Evolutionary conservation across 192 early-diverging fungal genomes (phyloP).

Genomic region (Backusella psychrophila): DNA sequence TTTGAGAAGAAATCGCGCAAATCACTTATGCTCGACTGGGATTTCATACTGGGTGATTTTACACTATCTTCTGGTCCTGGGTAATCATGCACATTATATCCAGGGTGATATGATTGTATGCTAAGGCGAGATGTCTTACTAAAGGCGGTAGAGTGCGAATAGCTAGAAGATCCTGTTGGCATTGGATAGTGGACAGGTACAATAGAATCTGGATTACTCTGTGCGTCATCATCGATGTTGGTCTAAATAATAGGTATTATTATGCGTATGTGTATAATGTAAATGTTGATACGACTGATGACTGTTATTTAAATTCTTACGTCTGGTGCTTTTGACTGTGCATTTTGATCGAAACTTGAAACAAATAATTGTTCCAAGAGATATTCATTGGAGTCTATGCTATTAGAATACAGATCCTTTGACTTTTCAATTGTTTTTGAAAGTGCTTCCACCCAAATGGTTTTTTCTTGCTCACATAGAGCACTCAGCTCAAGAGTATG

Average conservation of each 20-base stretch:
- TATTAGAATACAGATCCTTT: slow-evolving; percentile 17
- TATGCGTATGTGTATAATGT: background rate
- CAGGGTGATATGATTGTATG: background rate
- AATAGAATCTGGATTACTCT: background rate
- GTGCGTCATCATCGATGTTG: background rate
- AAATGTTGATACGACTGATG: background rate
- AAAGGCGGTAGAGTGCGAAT: background rate
- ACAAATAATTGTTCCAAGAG: slow-evolving; percentile 30
- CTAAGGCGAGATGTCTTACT: background rate
- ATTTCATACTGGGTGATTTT: background rate
- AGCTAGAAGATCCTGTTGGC: background rate
- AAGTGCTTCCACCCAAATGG: slow-evolving; percentile 52
- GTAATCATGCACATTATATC: background rate
- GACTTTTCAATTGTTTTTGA: slow-evolving; percentile 43
- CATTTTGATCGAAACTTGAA: slow-evolving; percentile 24
- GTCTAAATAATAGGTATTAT: background rate
- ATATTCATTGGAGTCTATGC: slow-evolving; percentile 5
- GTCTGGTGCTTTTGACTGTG: background rate
- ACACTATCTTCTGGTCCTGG: background rate
- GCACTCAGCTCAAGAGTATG: slow-evolving; percentile 56
- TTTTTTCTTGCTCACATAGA: slow-evolving; percentile 47
- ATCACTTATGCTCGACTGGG: slow-evolving; percentile 21
- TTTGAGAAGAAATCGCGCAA: slow-evolving; percentile 15
- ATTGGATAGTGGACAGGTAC: background rate
- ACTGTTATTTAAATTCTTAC: background rate